A percentile compares a stretch with the other conserved stretches of the same genome.
Conservation (phyloP, 2,329 filamentous ascomycete genomes). For the Fusarium pseudonygamai region DNA sequence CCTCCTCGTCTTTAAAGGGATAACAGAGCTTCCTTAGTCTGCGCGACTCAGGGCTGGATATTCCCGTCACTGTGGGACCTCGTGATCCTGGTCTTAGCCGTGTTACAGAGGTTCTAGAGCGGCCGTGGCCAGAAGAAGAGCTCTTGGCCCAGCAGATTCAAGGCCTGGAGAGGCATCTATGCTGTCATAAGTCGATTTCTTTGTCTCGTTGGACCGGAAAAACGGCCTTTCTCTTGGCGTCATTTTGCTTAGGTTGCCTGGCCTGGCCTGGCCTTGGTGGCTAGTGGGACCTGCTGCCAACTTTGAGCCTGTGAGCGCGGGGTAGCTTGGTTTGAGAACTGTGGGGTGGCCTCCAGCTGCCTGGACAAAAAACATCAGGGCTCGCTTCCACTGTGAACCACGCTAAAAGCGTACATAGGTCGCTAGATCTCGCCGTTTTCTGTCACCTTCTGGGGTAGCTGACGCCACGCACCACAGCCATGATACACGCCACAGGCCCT, state of each 20-base stretch:
- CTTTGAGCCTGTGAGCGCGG: conserved; percentile 25
- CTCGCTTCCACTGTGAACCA: neutral
- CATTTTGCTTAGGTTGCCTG: conserved; percentile 5
- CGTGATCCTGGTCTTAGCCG: conserved; percentile 28
- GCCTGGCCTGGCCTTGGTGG: neutral
- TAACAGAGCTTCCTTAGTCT: neutral
- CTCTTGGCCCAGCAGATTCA: neutral
- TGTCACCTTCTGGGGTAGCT: conserved; percentile 26
- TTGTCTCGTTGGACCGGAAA: conserved; percentile 5
- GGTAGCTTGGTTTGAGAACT: conserved; percentile 18
- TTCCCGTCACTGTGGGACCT: conserved; percentile 32
- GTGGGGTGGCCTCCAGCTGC: no score
- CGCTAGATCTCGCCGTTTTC: conserved; percentile 2
- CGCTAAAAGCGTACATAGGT: neutral
- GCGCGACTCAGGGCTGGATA: conserved; percentile 2
- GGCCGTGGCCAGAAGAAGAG: neutral
- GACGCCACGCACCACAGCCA: conserved; percentile 36
- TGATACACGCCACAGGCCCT: conserved; percentile 27
- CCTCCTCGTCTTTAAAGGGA: no score
- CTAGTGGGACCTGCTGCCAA: conserved; percentile 24
- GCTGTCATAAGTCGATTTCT: conserved; percentile 17
- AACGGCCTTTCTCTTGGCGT: conserved; percentile 28
- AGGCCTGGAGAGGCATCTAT: neutral
- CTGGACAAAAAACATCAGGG: conserved; percentile 6
- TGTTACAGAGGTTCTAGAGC: conserved; percentile 32